Percentiles rank a stretch among this genome's conserved stretches.
These are phyloP conservation scores for Sphaerulina vaccinii DNA, from an alignment of 2,329 filamentous ascomycete species.

Conservation along the genomic window DNA sequence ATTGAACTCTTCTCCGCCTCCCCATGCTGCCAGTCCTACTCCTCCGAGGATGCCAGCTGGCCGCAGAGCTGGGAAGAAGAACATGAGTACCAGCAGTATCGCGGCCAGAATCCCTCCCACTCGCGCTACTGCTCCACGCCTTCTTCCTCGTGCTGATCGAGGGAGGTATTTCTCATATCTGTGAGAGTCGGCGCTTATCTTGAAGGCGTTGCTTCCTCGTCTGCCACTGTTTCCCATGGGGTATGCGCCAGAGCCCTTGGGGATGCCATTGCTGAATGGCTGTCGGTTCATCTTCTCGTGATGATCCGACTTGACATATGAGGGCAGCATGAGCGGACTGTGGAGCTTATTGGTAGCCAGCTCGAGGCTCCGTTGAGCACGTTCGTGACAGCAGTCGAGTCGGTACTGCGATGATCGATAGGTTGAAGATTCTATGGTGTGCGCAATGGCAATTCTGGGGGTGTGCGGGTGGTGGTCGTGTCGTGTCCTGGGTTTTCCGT, in stretches of 20 bases:
- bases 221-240: constrained; percentile 46
- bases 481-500: not conserved
- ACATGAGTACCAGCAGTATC: constrained; percentile 62
- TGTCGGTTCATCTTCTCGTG: constrained; percentile 76
- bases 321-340: constrained; percentile 55
- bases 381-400: not conserved
- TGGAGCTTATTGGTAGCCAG: constrained; percentile 6
- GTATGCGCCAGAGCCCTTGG: constrained; percentile 41
- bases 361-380: constrained; percentile 4
- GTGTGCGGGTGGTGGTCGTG: not conserved
- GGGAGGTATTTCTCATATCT: constrained; percentile 79
- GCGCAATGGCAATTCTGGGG: not conserved
- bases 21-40: constrained; percentile 62
- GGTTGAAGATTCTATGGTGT: too few relatives aligned
- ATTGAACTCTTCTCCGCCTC: constrained; percentile 63
- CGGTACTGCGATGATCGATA: too few relatives aligned
- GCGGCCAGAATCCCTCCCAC: constrained; percentile 58
- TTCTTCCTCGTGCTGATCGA: constrained; percentile 67
- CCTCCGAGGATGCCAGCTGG: constrained; percentile 56
- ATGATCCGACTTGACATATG: constrained; percentile 54
- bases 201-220: constrained; percentile 52
- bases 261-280: constrained; percentile 70
- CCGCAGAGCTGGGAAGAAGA: constrained; percentile 74
- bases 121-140: constrained; percentile 70
- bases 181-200: constrained; percentile 85